Evolutionary conservation across 805 yeast genomes (phyloP), one percentile per base, ranked within the genome.

Genomic region (Starmerella riodocensis): DNA sequence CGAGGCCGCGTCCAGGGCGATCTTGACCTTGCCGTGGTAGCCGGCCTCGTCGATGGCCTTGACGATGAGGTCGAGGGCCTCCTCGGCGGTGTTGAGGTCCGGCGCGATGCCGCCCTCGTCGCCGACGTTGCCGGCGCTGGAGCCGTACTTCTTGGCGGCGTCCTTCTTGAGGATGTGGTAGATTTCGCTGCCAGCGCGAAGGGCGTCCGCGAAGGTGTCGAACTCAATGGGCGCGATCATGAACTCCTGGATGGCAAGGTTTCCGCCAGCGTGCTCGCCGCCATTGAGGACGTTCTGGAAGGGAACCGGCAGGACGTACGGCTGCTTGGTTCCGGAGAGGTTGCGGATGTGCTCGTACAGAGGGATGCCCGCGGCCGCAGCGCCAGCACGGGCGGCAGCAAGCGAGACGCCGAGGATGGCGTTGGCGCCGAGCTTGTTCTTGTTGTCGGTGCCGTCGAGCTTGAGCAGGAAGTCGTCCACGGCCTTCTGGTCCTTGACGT

Each of bases 101-200:
- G 98, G 98, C 59, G 98, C 98, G 73, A 88, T 95, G 78, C 98
- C 98, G 80, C 98, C 98, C 76, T 88, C 98, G 69, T 88, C 98
- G 77, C 98, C 98, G 64, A 88, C 98, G 73, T 88, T 88, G 71
- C 95, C 97, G 60, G 98, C 98, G 50, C 93, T 78, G 62, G 83
- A 79, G 64, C 98, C 98, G 79, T 88, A 91, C 66, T 70, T 73
- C 78, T 83, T 78, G 77, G 83, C 82, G 66, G 97, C 79, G 59
- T 81, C 70, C 52, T 86, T 67, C 75, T 91, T 91, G 67, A 88
- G 77, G 70, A 74, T 72, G 78, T 88, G 97, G 91, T 88, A 88
- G 56, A 86, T 95, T 74, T 88, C 98, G 49, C 94, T 66, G 65
- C 97, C 97, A 53, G 83, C 81, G 74, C 95, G 83, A 66, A 91